Base-by-base conservation (phyloP, 2,329 filamentous ascomycete species). In the Zarea fungicola region DNA sequence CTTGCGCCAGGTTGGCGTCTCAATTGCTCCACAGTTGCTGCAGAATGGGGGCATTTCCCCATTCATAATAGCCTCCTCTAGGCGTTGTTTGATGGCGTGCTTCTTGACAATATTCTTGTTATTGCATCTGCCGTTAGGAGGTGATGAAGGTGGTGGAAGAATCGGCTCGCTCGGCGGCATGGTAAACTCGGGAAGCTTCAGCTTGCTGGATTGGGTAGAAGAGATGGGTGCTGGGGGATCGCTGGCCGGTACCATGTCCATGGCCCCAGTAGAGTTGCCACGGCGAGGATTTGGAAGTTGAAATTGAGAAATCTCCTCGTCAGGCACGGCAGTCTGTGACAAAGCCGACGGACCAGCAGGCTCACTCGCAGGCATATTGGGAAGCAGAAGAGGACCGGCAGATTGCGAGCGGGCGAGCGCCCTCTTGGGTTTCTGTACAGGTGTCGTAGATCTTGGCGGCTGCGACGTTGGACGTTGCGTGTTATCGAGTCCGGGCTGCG, bases 1-100 rank as follows among this genome's bases (percentile, higher is more conserved):
- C 61, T 92, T 93, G 52, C 93, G 84, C 93, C 93, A 99, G 0
- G 92, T 96, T 0, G 92, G 89, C 1, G 93, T 99, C 59, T 97
- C 88, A 50, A 99, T 95, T 6, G 90, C 87, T 6, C 93, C 93
- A 59, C 93, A 99, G 59, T 97, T 96, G 54, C 81, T 81, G 65
- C 93, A 99, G 61, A 85, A 97, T 1, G 86, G 85, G 1, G 93
- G 93, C 74, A 91, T 85, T 55, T 90, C 80, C 5, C 93, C 93
- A 48, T 82, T 81, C n/a, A 77, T 76, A 47, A 97, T 83, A 0
- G 81, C 82, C 32, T 72, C 70, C 55, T 84, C 76, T 2, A 85
- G 62, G 35, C 76, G 76, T 53, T 82, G 76, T 59, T 75, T 77
- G 55, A 82, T 81, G 3, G 77, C 71, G 37, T 76, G 70, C 55